A percentile compares a stretch with the other conserved stretches of the same genome.
Evolutionary conservation across 2,329 filamentous ascomycete species (phyloP).

Genomic region (Xylaria sp.): DNA sequence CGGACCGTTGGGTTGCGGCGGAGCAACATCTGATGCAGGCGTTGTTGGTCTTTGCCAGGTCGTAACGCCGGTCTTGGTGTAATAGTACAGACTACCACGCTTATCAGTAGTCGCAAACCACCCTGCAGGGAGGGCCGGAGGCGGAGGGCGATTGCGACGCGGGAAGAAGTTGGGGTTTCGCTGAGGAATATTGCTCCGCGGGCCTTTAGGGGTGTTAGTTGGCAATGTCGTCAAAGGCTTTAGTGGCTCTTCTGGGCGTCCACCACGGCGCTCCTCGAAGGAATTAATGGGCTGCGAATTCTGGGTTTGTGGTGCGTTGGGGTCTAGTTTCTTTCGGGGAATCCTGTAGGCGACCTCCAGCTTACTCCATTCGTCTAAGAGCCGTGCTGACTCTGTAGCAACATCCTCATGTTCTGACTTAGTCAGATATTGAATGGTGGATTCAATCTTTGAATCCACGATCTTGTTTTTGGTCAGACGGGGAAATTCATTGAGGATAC

Average conservation of each 20-base stretch:
- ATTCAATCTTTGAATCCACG: constrained; percentile 92
- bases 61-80: constrained; percentile 78
- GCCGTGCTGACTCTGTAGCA: constrained; percentile 71
- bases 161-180: constrained; percentile 63
- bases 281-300: constrained; percentile 60
- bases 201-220: constrained; percentile 66
- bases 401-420: constrained; percentile 79
- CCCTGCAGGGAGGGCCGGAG: constrained; percentile 72
- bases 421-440: constrained; percentile 75
- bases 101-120: constrained; percentile 83
- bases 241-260: constrained; percentile 56
- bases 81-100: constrained; percentile 84
- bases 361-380: constrained; percentile 88
- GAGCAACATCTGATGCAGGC: constrained; percentile 69
- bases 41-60: constrained; percentile 84
- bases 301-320: constrained; percentile 62
- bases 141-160: constrained; percentile 64
- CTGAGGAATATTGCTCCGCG: constrained; percentile 68
- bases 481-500: constrained; percentile 88
- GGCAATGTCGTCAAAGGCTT: constrained; percentile 58
- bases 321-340: constrained; percentile 85
- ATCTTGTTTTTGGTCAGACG: constrained; percentile 97
- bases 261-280: constrained; percentile 72
- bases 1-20: constrained; percentile 70
- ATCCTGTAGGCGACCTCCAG: constrained; percentile 93